Base-by-base conservation (phyloP, 2,329 filamentous ascomycete genomes). In the Lecanicillium sp. region DNA sequence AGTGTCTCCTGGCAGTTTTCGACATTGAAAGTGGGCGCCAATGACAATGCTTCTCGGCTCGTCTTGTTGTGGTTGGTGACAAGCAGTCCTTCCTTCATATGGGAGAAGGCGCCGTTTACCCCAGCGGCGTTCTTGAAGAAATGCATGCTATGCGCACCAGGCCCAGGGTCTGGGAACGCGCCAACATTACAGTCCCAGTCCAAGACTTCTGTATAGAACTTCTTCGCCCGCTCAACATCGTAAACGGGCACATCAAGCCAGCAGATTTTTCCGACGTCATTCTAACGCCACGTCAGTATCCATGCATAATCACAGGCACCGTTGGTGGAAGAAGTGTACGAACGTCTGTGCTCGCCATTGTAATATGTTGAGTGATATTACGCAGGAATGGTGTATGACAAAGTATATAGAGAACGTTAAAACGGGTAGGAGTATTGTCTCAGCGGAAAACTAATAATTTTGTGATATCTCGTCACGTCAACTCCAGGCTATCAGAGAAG, bases 231-330 rank as follows among this genome's bases (percentile, higher is more conserved):
- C 20, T 43, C 33, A 12, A 61, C 41, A 44, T 63, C 52, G 19
- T 44, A 49, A 36, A 59, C 57, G n/a, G 62, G 61, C 12, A 66
- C 47, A 39, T 66, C 58, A 33, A 61, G 54, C 59, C 60, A 66
- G 48, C 54, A 60, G 34, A 62, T 54, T 36, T 62, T 52, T 42
- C 60, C 60, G 30, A 52, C 17, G 14, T 11, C 15, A 15, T 33
- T 33, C 30, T 33, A 14, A n/a, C 30, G 5, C 4, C 8, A 11
- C 5, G 30, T 31, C 11, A 25, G 22, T 6, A 11, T 25, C n/a
- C n/a, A n/a, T n/a, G n/a, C 22, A 25, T 25, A 11, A 25, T 7
- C 22, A 25, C 22, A 6, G 22, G 11, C 22, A 11, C 22, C 6
- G 11, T 25, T 25, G 22, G 22, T 25, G 22, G 11, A 25, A 25